These are phyloP conservation scores for Wickerhamiella siamensis DNA, from an alignment of 805 yeast genomes.

Conservation along the genomic window DNA sequence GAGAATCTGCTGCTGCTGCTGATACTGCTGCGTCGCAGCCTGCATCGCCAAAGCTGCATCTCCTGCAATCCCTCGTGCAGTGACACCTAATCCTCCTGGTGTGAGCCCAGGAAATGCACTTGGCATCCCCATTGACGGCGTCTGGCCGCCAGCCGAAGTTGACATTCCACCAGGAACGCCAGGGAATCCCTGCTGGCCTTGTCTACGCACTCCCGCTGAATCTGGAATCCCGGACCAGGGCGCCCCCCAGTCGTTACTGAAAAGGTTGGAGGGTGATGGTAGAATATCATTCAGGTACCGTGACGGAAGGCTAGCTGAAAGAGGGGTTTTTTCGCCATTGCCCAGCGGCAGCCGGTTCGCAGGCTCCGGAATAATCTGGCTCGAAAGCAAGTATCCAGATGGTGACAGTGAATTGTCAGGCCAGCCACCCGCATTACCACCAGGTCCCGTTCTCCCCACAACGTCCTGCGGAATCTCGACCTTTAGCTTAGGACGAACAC, in stretches of 20 bases:
- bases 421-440: constrained; percentile 1
- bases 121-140: not conserved
- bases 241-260: constrained; percentile 44
- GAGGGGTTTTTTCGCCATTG: constrained; percentile 32
- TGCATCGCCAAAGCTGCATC: not conserved
- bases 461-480: constrained; percentile 25
- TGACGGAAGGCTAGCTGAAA: constrained; percentile 54
- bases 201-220: constrained; percentile 2
- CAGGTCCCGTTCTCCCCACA: not conserved
- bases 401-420: not conserved
- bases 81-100: not conserved
- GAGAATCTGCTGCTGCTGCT: constrained; percentile 3
- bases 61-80: not conserved
- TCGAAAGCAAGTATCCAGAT: not conserved
- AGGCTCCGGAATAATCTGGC: not conserved
- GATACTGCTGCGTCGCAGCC: constrained; percentile 1
- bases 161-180: constrained; percentile 8
- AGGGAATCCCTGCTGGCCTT: not conserved
- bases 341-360: not conserved
- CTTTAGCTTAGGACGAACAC: constrained; percentile 25
- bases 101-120: constrained; percentile 2
- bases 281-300: constrained; percentile 58
- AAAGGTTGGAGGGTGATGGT: constrained; percentile 70
- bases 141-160: constrained; percentile 12
- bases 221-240: constrained; percentile 10